These are phyloP conservation scores for Colletotrichum brevisporum DNA, from an alignment of 2,329 filamentous ascomycete species.

Conservation along the genomic window DNA sequence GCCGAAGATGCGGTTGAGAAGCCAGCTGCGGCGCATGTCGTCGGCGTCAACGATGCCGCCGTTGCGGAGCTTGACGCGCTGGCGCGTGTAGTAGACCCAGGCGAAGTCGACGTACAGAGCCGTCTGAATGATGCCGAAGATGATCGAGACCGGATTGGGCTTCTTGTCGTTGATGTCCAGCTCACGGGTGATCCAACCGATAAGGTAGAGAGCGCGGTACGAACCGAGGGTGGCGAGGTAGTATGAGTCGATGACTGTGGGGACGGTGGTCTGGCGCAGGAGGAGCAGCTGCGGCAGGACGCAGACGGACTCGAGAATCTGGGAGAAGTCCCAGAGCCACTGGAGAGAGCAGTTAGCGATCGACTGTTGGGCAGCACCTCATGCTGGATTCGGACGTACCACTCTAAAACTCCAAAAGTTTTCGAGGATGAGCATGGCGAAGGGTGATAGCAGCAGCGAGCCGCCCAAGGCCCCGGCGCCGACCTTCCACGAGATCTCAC, in stretches of 20 bases:
- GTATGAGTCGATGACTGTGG: slow-evolving; percentile 96
- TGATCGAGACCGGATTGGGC: slow-evolving; percentile 80
- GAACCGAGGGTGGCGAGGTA: slow-evolving; percentile 90
- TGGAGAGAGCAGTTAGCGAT: slow-evolving; percentile 54
- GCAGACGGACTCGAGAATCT: slow-evolving; percentile 92
- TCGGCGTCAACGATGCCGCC: slow-evolving; percentile 93
- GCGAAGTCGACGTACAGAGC: slow-evolving; percentile 93
- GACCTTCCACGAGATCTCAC: slow-evolving; percentile 94
- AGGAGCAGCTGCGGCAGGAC: slow-evolving; percentile 92
- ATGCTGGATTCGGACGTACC: slow-evolving; percentile 54
- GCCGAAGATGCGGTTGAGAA: slow-evolving; percentile 84
- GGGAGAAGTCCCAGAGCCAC: slow-evolving; percentile 89
- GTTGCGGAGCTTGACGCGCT: slow-evolving; percentile 91
- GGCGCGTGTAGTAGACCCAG: slow-evolving; percentile 95
- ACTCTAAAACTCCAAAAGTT: slow-evolving; percentile 62
- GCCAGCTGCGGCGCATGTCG: slow-evolving; percentile 87
- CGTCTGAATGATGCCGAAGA: slow-evolving; percentile 92
- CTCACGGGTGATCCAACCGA: slow-evolving; percentile 88
- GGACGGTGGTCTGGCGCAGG: slow-evolving; percentile 93
- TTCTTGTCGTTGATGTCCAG: slow-evolving; percentile 70
- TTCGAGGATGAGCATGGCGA: slow-evolving; percentile 79
- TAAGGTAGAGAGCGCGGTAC: slow-evolving; percentile 89
- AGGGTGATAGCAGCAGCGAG: slow-evolving; percentile 77
- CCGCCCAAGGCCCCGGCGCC: slow-evolving; percentile 78
- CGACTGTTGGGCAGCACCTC: not conserved